Evolutionary conservation across 768 basidiomycete species (phyloP), one percentile per base, ranked within the genome.

Genomic region (Russula sp.): DNA sequence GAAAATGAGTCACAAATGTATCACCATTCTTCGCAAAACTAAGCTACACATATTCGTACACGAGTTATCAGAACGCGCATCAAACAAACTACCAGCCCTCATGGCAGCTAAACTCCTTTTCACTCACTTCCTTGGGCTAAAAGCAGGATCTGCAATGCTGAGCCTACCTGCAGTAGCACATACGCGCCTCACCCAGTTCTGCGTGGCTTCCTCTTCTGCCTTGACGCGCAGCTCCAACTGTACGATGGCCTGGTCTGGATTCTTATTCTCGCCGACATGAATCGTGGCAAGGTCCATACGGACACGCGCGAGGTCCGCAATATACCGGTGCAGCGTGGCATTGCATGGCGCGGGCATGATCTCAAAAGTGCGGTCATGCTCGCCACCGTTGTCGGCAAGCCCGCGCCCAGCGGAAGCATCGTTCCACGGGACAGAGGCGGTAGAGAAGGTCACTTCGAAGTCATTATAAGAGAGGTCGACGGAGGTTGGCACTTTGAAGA

Each of bases 361-460:
- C 56, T 56, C 55, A 13, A 57, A 51, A 2, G 32, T 11, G 25
- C 51, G 55, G 18, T 42, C 55, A 22, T 56, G 10, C 22, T 46
- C 55, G 7, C 18, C 34, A 6, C n/a, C 38, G 2, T 47, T 39
- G 6, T 41, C 39, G 20, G 11, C 29, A 18, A 60, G 42, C 39
- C 4, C 29, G 16, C 11, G 3, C 38, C 11, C 46, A 7, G n/a
- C 25, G 34, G 62, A 58, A 29, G 35, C 3, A 18, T 29, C 48
- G 7, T 7, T 32, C 53, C 60, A 57, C 6, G 56, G 45, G 43
- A 61, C 32, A 42, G 42, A 48, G 22, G 13, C 46, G 35, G 51
- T 63, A 32, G 39, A 29, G 51, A 65, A 53, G 20, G 60, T 20
- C 16, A 63, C 51, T 20, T 62, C 61, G 50, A 63, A 65, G 39